A percentile compares a stretch with the other conserved stretches of the same genome.
phyloP scores from a whole-genome alignment of 495 filamentous ascomycete genomes.

The Rusavskia elegans region DNA sequence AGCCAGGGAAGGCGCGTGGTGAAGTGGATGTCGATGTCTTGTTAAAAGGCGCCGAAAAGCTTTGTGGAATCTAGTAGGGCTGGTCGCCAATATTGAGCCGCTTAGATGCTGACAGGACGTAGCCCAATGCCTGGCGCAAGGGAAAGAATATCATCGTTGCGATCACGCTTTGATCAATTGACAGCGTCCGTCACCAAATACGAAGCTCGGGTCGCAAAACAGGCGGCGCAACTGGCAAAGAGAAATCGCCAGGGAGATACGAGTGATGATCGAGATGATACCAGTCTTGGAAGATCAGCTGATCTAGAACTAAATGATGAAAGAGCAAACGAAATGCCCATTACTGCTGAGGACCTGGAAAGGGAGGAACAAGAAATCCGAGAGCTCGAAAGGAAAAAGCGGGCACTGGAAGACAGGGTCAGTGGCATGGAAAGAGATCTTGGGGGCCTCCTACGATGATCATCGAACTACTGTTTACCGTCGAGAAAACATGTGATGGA shows the following conservation, averaged over 20 bases:
- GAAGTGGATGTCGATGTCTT: constrained; percentile 82
- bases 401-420: constrained; percentile 58
- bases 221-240: constrained; percentile 54
- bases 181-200: constrained; percentile 61
- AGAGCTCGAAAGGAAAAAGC: constrained; percentile 64
- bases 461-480: no score
- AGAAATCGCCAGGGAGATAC: constrained; percentile 42
- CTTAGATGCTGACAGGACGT: neutral
- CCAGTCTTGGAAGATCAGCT: constrained; percentile 20
- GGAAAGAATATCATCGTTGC: constrained; percentile 57
- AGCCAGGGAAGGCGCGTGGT: constrained; percentile 30
- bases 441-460: constrained; percentile 42
- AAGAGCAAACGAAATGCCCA: constrained; percentile 17
- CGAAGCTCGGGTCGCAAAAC: constrained; percentile 63
- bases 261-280: constrained; percentile 20
- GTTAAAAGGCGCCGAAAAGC: constrained; percentile 75
- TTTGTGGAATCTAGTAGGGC: constrained; percentile 69
- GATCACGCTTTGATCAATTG: constrained; percentile 55
- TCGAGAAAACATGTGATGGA: no score
- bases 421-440: constrained; percentile 69
- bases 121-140: constrained; percentile 68
- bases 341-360: constrained; percentile 63
- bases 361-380: constrained; percentile 65
- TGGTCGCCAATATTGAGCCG: neutral
- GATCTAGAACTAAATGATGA: constrained; percentile 18